Conservation (phyloP, 768 basidiomycete species). For the Strobilomyces dryophilus region DNA sequence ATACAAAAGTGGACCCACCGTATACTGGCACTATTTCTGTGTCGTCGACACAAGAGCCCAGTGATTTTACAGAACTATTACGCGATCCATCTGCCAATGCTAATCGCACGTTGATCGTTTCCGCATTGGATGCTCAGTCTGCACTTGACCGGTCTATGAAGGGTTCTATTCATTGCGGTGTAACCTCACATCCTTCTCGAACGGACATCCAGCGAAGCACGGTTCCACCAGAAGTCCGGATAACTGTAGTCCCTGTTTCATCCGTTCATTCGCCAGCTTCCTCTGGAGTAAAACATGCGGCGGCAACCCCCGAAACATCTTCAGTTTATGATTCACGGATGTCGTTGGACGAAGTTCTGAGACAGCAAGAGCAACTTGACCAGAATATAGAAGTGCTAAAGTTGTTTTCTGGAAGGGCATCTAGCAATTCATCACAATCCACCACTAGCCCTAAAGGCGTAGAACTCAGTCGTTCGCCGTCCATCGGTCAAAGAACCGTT, state of each 20-base stretch:
- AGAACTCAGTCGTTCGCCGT: slow-evolving; percentile 21
- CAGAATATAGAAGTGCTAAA: slow-evolving; percentile 57
- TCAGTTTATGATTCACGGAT: slow-evolving; percentile 41
- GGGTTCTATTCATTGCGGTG: slow-evolving; percentile 4
- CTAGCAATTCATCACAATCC: slow-evolving; percentile 28
- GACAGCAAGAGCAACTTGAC: slow-evolving; percentile 62
- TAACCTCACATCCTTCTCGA: not conserved
- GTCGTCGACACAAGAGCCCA: slow-evolving; percentile 6
- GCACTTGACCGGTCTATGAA: slow-evolving; percentile 3
- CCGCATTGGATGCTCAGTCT: slow-evolving; percentile 9
- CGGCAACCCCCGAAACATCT: slow-evolving; percentile 24
- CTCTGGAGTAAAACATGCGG: not conserved
- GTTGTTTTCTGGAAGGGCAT: slow-evolving; percentile 34
- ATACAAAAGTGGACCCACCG: slow-evolving; percentile 16
- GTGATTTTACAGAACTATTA: slow-evolving; percentile 3
- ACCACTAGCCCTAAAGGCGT: slow-evolving; percentile 18
- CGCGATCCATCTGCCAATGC: slow-evolving; percentile 3
- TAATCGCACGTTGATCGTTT: slow-evolving; percentile 1
- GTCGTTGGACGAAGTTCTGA: slow-evolving; percentile 50
- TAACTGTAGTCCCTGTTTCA: not conserved
- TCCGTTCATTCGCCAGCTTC: not conserved
- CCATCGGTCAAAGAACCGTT: slow-evolving; percentile 24
- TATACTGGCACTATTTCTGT: slow-evolving; percentile 1
- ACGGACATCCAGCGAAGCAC: not conserved
- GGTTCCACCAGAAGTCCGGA: slow-evolving; percentile 2